phyloP scores from a whole-genome alignment of 352 stramenopile genomes.

The Phytophthora aleatoria region DNA sequence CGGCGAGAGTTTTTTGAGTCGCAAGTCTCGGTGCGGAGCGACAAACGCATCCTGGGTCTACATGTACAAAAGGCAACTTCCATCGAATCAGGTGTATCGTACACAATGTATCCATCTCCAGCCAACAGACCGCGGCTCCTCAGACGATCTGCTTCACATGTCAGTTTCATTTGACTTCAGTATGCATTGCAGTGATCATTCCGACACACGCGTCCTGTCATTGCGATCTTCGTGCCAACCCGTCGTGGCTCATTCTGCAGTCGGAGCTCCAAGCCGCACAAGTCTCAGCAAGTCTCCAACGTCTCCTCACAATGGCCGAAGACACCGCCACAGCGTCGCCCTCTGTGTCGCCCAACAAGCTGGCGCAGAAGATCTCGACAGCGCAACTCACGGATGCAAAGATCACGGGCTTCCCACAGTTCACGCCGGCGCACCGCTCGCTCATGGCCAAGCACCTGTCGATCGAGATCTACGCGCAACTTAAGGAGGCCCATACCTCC shows the following conservation, averaged over 20 bases:
- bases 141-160: not conserved
- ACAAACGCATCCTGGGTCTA: too few relatives aligned
- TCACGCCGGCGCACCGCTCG: constrained; percentile 78
- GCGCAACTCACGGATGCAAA: constrained; percentile 73
- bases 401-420: constrained; percentile 68
- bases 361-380: constrained; percentile 81
- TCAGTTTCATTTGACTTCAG: constrained; percentile 1
- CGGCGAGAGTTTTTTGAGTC: too few relatives aligned
- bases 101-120: constrained; percentile 8
- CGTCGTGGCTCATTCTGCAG: constrained; percentile 21
- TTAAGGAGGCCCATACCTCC: constrained; percentile 70
- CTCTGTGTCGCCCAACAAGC: constrained; percentile 67
- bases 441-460: constrained; percentile 85
- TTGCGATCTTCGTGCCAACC: constrained; percentile 22
- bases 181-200: constrained; percentile 16
- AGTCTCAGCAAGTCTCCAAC: not conserved
- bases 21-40: too few relatives aligned
- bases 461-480: constrained; percentile 67
- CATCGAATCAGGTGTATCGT: not conserved
- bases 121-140: constrained; percentile 12
- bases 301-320: constrained; percentile 35
- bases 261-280: constrained; percentile 17
- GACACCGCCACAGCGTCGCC: constrained; percentile 22
- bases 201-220: not conserved
- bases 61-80: too few relatives aligned